phyloP scores from a whole-genome alignment of 2,329 filamentous ascomycete species.

The Ploettnerulaceae sp. region DNA sequence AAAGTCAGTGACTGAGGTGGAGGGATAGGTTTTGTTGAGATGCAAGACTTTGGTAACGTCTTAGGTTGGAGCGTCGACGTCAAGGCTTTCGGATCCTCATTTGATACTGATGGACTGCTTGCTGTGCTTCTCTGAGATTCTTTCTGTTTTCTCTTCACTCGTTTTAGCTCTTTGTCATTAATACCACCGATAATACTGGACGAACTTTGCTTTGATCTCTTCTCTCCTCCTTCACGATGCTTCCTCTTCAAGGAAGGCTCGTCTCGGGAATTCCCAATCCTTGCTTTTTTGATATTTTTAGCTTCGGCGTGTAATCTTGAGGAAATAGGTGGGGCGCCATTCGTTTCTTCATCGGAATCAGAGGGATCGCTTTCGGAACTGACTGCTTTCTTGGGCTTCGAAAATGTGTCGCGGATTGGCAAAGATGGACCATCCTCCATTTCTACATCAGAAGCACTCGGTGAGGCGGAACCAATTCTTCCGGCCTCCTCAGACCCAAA shows the following conservation, averaged over 20 bases:
- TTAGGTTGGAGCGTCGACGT: not conserved
- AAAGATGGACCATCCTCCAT: slow-evolving; percentile 5
- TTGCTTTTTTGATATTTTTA: slow-evolving; percentile 2
- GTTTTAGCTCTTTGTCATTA: slow-evolving; percentile 24
- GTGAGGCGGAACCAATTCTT: slow-evolving; percentile 34
- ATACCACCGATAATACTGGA: slow-evolving; percentile 16
- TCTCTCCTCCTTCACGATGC: slow-evolving; percentile 20
- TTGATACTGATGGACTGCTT: slow-evolving; percentile 19
- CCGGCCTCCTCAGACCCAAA: slow-evolving; percentile 42
- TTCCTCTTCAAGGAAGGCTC: slow-evolving; percentile 24
- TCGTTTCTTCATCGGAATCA: slow-evolving; percentile 22
- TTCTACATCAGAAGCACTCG: slow-evolving; percentile 23
- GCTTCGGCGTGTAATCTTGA: slow-evolving; percentile 1
- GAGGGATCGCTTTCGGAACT: not conserved
- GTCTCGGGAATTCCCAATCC: slow-evolving; percentile 10
- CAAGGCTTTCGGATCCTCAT: slow-evolving; percentile 4
- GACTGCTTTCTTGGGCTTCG: not conserved
- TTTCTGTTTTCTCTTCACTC: slow-evolving; percentile 26
- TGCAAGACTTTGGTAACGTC: not conserved
- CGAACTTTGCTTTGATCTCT: slow-evolving; percentile 29
- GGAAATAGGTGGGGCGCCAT: slow-evolving; percentile 12
- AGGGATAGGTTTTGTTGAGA: slow-evolving; percentile 7
- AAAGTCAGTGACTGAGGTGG: slow-evolving; percentile 4
- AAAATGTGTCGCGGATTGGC: slow-evolving; percentile 1
- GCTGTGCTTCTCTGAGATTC: slow-evolving; percentile 17